These are phyloP conservation scores for Macrophomina tecta DNA, from an alignment of 2,329 filamentous ascomycete species.

Conservation along the genomic window DNA sequence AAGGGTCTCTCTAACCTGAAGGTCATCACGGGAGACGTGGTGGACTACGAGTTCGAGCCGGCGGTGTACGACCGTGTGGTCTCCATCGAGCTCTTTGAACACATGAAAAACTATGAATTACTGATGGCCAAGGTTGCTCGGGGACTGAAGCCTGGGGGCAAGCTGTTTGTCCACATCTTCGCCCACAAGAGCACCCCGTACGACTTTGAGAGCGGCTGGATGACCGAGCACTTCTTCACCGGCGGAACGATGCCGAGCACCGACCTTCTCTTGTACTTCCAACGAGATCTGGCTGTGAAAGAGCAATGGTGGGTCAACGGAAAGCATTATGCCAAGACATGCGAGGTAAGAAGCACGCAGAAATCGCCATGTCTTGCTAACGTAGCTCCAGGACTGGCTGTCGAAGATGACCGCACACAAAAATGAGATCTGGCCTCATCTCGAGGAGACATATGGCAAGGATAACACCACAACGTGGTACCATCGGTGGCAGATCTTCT, in stretches of 20 bases:
- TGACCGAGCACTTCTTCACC: conserved; percentile 76
- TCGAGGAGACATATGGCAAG: conserved; percentile 70
- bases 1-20: conserved; percentile 66
- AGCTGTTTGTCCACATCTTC: conserved; percentile 74
- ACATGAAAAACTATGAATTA: conserved; percentile 77
- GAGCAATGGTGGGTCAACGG: conserved; percentile 76
- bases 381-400: conserved; percentile 7
- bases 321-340: conserved; percentile 71
- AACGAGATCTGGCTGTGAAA: conserved; percentile 64
- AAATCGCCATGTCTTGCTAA: neutral
- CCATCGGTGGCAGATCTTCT: conserved; percentile 74
- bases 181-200: conserved; percentile 69
- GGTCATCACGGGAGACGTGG: conserved; percentile 71
- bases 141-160: conserved; percentile 66
- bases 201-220: conserved; percentile 75
- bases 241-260: conserved; percentile 74
- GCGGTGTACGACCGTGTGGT: conserved; percentile 68
- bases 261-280: conserved; percentile 71
- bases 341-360: conserved; percentile 58
- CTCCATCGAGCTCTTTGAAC: conserved; percentile 75
- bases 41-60: conserved; percentile 67
- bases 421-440: conserved; percentile 66
- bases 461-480: conserved; percentile 67
- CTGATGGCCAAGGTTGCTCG: conserved; percentile 68
- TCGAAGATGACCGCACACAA: conserved; percentile 61